Evolutionary conservation across 2,329 filamentous ascomycete genomes (phyloP).

Genomic region (Chaetomium sp.): DNA sequence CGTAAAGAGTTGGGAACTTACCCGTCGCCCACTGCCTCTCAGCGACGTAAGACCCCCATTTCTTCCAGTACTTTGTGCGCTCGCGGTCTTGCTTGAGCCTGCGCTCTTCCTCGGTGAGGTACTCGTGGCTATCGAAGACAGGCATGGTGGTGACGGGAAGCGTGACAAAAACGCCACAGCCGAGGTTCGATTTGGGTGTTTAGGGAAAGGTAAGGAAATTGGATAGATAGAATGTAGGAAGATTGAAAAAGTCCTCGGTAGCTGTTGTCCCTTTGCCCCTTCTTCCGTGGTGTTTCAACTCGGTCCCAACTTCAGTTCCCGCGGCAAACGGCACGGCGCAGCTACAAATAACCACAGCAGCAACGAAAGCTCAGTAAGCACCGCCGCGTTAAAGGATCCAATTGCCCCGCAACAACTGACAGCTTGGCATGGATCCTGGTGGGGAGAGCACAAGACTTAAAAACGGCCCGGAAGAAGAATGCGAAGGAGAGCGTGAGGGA

Average conservation of each 20-base stretch:
- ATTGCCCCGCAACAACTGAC: neutral
- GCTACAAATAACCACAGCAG: neutral
- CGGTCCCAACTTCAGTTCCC: no score
- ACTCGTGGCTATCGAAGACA: constrained; percentile 79
- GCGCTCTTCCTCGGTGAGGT: constrained; percentile 83
- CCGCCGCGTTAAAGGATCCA: neutral
- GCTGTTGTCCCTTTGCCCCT: no score
- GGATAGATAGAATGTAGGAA: no score
- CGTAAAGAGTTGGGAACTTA: constrained; percentile 33
- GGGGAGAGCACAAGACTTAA: no score
- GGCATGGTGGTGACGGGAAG: constrained; percentile 59
- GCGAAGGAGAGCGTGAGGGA: no score
- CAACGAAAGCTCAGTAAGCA: constrained; percentile 6
- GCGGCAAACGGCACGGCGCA: no score
- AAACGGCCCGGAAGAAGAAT: no score
- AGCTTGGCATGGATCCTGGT: neutral
- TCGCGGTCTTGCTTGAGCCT: constrained; percentile 80
- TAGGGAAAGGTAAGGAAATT: neutral
- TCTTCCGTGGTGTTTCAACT: no score
- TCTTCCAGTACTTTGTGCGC: constrained; percentile 91
- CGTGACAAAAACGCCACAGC: neutral
- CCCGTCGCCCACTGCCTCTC: constrained; percentile 95
- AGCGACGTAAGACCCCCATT: constrained; percentile 90
- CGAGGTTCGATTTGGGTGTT: neutral
- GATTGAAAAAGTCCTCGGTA: no score